phyloP scores from a whole-genome alignment of 2,329 filamentous ascomycete genomes.

The Botryotinia calthae region DNA sequence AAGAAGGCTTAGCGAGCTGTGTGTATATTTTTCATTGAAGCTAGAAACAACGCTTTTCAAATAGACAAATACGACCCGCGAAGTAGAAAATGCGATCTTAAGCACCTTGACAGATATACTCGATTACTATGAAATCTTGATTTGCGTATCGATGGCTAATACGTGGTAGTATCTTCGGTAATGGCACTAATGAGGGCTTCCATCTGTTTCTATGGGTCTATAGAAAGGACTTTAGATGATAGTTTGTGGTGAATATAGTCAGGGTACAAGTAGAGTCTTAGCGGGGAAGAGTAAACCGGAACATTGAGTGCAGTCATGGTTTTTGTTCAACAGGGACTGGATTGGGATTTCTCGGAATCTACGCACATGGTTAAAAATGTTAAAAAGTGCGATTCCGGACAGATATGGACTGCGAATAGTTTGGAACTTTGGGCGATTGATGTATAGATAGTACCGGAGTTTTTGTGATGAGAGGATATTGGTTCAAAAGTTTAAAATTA shows the following conservation, averaged over 20 bases:
- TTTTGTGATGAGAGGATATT: background rate
- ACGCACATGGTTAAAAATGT: rapidly evolving
- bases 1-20: background rate
- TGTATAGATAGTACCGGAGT: too few relatives aligned
- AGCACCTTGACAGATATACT: background rate
- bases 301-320: too few relatives aligned
- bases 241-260: rapidly evolving
- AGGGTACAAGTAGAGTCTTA: background rate
- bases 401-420: background rate
- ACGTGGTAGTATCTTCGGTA: background rate
- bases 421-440: background rate
- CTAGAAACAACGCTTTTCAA: background rate
- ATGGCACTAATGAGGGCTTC: background rate
- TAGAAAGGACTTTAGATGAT: background rate
- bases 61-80: background rate
- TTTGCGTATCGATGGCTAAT: background rate
- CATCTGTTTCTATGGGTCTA: background rate
- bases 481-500: background rate
- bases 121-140: background rate
- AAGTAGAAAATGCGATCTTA: background rate
- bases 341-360: rapidly evolving
- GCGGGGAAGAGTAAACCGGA: too few relatives aligned
- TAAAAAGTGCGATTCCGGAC: rapidly evolving
- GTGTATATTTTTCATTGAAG: background rate
- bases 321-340: too few relatives aligned